A percentile compares a stretch with the other conserved stretches of the same genome.
phyloP scores from a whole-genome alignment of 208 protist genomes.

The Trypanosoma scelopori region DNA sequence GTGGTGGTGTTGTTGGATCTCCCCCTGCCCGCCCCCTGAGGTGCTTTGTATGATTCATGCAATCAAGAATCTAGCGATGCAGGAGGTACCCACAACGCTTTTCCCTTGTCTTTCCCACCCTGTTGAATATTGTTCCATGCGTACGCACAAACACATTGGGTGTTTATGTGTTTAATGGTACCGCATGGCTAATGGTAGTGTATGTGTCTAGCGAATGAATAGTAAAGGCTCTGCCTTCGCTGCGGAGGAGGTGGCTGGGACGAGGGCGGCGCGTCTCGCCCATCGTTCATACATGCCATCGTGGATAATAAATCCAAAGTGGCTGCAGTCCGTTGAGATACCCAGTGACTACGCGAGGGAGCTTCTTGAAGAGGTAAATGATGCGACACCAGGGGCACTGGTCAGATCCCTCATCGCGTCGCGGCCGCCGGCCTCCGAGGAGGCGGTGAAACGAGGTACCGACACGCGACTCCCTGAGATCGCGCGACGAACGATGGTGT shows the following conservation, averaged over 20 bases:
- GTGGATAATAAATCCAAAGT: conserved; percentile 10
- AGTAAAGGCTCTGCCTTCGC: conserved; percentile 6
- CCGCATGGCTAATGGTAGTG: too few species aligned
- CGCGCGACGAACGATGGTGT: conserved; percentile 3
- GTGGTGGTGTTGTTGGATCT: too few species aligned
- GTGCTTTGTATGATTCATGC: too few species aligned
- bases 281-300: conserved; percentile 20
- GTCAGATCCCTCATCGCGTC: neutral
- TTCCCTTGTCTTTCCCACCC: neutral
- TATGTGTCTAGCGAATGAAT: conserved; percentile 8
- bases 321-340: conserved; percentile 13
- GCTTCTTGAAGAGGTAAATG: neutral
- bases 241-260: neutral
- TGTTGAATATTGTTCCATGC: neutral
- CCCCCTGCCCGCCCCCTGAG: too few species aligned
- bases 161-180: neutral
- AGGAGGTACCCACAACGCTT: too few species aligned
- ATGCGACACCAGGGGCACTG: neutral
- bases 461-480: neutral
- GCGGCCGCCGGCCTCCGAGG: neutral
- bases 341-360: conserved; percentile 15
- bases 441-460: too few species aligned
- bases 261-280: neutral
- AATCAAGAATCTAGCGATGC: too few species aligned
- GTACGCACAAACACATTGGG: neutral